These are phyloP conservation scores for Chalciporus sphaerocephalus DNA, from an alignment of 768 basidiomycete species.

Conservation along the genomic window DNA sequence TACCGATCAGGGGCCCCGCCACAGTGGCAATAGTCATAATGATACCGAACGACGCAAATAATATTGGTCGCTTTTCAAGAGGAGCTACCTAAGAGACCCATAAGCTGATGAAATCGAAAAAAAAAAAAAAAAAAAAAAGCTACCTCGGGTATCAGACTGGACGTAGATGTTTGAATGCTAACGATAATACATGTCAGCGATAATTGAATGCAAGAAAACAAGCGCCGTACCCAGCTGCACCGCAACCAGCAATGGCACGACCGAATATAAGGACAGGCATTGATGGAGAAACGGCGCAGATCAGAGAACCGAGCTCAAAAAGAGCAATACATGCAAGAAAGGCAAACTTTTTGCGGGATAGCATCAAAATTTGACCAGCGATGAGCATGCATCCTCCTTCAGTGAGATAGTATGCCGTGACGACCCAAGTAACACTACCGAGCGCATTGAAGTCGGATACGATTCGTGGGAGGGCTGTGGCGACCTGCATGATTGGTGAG, in stretches of 20 bases:
- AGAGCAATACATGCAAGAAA: slow-evolving; percentile 23
- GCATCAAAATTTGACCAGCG: slow-evolving; percentile 29
- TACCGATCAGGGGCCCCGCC: no score
- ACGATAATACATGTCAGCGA: background rate
- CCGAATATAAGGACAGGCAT: background rate
- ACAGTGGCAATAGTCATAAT: no score
- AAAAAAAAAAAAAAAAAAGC: no score
- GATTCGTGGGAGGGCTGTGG: slow-evolving; percentile 29
- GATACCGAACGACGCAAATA: no score
- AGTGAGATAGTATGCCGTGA: slow-evolving; percentile 23
- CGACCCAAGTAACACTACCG: slow-evolving; percentile 20
- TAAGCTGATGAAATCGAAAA: no score
- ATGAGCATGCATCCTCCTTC: slow-evolving; percentile 21
- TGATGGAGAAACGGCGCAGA: background rate
- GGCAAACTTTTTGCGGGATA: slow-evolving; percentile 32
- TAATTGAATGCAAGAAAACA: slow-evolving; percentile 2
- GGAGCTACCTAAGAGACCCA: no score
- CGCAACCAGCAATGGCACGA: slow-evolving; percentile 36
- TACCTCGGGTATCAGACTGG: no score
- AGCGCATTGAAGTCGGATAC: slow-evolving; percentile 29
- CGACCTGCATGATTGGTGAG: background rate
- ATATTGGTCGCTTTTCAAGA: no score
- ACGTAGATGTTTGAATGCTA: no score
- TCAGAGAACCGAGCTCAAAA: slow-evolving; percentile 42
- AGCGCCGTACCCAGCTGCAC: slow-evolving; percentile 17